Base-by-base conservation (phyloP, 2,329 filamentous ascomycete species). In the Zasmidium citrigriseum region DNA sequence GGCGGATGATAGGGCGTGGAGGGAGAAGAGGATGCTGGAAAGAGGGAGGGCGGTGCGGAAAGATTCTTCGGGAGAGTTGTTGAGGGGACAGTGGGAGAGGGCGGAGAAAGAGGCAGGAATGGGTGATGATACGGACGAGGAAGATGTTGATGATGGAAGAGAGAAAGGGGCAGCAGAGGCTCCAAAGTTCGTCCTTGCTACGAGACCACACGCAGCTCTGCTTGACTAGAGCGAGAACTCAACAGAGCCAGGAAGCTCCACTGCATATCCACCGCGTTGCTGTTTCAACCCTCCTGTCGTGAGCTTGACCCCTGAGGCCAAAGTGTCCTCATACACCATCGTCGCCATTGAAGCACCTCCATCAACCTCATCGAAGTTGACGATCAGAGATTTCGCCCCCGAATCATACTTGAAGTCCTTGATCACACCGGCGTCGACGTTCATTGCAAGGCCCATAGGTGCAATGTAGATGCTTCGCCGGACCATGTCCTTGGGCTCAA, bases 401-500 rank as follows among this genome's bases (percentile, higher is more conserved):
- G 58, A 50, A 4, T 67, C 56, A 55, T 77, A 81, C 0, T 56
- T 69, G 22, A 82, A 74, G 14, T 69, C 60, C 3, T 67, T 59
- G 7, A 83, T 77, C 0, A 70, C 72, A 1, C 79, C 81, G 0
- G 78, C 78, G 55, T 82, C 79, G 9, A 78, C 59, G 0, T 71
- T 70, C 3, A 82, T 54, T 53, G 73, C 62, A 7, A 82, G 48
- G 0, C 78, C 77, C 24, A 82, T 27, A 0, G 78, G 75, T 0
- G 78, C 81, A 9, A 84, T 72, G 51, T 81, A 84, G 1, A 83
- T 72, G 24, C 76, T 75, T 38, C 75, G 73, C n/a, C 77, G 73
- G 2, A 82, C 77, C 0, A 80, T 77, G 59, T 83, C 82, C 21
- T 68, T 76, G 0, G 79, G 76, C 52, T 70, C 59, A 0, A 83